Evolutionary conservation across 208 protist genomes (phyloP), one percentile per base, ranked within the genome.

Genomic region (Leishmania tropica): DNA sequence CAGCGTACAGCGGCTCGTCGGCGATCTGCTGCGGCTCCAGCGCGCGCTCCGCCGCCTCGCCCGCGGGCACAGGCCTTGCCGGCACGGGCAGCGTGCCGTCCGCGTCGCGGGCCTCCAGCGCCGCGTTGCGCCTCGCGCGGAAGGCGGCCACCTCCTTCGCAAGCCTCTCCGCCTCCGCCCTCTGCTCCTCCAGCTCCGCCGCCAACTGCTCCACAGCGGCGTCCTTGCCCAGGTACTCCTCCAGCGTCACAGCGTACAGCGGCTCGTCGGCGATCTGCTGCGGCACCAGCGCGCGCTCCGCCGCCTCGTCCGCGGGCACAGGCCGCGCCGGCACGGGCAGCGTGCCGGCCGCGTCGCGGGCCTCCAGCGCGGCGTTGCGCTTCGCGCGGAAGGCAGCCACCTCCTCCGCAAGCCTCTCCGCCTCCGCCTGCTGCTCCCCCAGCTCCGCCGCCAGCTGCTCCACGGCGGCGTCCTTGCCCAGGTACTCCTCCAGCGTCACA

Each of bases 61-160:
- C 79, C 17, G 81, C 79, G 13, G 54, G n/a, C 72, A 80, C 54
- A 40, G 84, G 78, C 75, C 60, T 70, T 40, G 73, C 70, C 19
- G 31, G n/a, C 60, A 78, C 76, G 28, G 74, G 54, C 80, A 88
- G 80, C 84, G 84, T 70, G 65, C 72, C 86, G 31, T 83, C 83
- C 17, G 76, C 81, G 40, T 75, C 83, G 75, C 79, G 82, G 37
- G 74, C 79, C 64, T 78, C 31, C 31, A 31, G 31, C 31, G 31
- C 31, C 31, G 31, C 31, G 31, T 31, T 31, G 76, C 84, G 84
- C 80, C 68, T 83, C 74, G 51, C 76, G 19, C 60, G 80, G 42
- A 71, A 78, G 21, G 73, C 68, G 11, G 53, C 45, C 28, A 78
- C 58, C n/a, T 84, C 71, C 42, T 47, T 60, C 0, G 45, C 47